phyloP scores from a whole-genome alignment of 371 early-diverging fungal species.

The Syncephalastrum sp. region DNA sequence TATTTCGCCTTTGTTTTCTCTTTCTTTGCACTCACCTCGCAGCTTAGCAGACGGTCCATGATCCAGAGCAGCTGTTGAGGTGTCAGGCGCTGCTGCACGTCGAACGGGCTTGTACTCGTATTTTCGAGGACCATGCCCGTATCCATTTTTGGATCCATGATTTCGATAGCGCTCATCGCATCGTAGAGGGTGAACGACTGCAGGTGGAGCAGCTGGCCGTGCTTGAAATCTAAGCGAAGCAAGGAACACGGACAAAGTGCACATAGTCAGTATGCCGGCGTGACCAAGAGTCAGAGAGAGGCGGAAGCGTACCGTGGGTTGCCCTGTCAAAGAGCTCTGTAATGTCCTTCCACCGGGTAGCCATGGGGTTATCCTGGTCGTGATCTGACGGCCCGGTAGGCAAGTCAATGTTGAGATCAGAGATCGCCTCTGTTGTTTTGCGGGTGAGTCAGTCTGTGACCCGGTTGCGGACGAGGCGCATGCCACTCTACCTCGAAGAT shows the following conservation, averaged over 20 bases:
- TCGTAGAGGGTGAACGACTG: slow-evolving; percentile 67
- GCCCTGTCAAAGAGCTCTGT: slow-evolving; percentile 52
- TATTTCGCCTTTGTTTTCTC: neutral
- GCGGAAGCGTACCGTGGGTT: slow-evolving; percentile 42
- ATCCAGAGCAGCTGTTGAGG: slow-evolving; percentile 60
- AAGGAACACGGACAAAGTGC: neutral
- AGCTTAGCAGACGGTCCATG: slow-evolving; percentile 63
- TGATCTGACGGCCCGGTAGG: slow-evolving; percentile 2
- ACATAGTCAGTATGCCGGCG: neutral
- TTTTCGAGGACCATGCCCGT: slow-evolving; percentile 64
- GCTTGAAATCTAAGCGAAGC: slow-evolving; percentile 51
- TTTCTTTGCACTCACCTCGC: slow-evolving; percentile 46
- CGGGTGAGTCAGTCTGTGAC: neutral
- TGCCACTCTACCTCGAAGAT: slow-evolving; percentile 14
- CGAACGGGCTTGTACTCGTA: slow-evolving; percentile 31
- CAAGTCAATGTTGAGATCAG: slow-evolving; percentile 25
- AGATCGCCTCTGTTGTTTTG: slow-evolving; percentile 16
- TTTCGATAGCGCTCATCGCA: slow-evolving; percentile 81
- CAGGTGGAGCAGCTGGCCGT: slow-evolving; percentile 63
- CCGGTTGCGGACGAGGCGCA: neutral
- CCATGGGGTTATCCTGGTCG: slow-evolving; percentile 7
- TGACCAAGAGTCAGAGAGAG: neutral
- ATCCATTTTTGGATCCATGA: slow-evolving; percentile 87
- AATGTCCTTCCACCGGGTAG: slow-evolving; percentile 54
- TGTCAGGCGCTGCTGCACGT: slow-evolving; percentile 35